phyloP scores from a whole-genome alignment of 305 asterid species.

The Fraxinus albicans region DNA sequence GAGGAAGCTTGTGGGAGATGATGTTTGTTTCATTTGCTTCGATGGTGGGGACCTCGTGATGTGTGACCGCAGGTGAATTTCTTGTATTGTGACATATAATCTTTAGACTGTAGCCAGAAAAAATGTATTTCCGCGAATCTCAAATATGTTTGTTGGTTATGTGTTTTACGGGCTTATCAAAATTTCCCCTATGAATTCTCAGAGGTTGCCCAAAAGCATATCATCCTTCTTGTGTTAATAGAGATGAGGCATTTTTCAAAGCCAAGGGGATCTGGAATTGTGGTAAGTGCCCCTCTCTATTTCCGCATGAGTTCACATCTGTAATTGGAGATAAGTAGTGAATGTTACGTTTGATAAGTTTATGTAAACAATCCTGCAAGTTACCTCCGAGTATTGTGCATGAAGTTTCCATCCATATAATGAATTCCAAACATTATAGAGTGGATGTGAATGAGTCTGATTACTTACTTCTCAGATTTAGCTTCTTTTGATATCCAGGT shows the following conservation, averaged over 20 bases:
- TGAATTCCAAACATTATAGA: neutral
- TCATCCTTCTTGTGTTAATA: slow-evolving; percentile 90
- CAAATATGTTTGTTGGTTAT: neutral
- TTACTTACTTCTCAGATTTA: neutral
- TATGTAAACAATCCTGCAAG: neutral
- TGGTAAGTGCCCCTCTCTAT: slow-evolving; percentile 49
- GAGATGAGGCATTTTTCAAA: slow-evolving; percentile 89
- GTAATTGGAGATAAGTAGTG: slow-evolving; percentile 2
- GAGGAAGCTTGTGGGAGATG: slow-evolving; percentile 68
- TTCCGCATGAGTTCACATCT: neutral
- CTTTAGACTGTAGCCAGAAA: neutral
- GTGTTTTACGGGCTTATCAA: slow-evolving; percentile 7
- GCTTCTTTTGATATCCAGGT: neutral
- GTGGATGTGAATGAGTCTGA: neutral
- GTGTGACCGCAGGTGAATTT: slow-evolving; percentile 83
- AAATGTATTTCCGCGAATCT: neutral
- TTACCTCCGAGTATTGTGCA: neutral
- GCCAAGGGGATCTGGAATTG: slow-evolving; percentile 97
- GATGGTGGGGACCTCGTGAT: slow-evolving; percentile 97
- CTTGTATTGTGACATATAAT: slow-evolving; percentile 19
- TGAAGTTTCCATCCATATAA: slow-evolving; percentile 1
- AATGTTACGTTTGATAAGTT: neutral
- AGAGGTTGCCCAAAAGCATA: slow-evolving; percentile 98
- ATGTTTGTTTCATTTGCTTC: slow-evolving; percentile 98
- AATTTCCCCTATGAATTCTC: slow-evolving; percentile 30